phyloP scores from a whole-genome alignment of 2,329 filamentous ascomycete species.

The Colletotrichum higginsianum region DNA sequence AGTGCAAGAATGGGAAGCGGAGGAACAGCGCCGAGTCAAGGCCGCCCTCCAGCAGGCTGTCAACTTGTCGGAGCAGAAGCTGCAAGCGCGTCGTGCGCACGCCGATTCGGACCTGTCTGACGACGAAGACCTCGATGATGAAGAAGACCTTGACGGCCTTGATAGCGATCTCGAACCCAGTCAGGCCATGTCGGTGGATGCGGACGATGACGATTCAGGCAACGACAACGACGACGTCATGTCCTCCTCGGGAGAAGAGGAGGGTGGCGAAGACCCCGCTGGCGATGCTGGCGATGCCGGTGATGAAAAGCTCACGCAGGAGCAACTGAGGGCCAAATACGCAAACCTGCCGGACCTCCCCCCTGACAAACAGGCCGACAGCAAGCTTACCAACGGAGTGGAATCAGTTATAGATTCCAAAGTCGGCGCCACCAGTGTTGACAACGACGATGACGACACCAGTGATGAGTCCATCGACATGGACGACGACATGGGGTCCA shows the following conservation, averaged over 20 bases:
- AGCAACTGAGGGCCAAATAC: conserved; percentile 79
- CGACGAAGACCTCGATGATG: conserved; percentile 62
- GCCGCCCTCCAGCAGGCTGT: conserved; percentile 82
- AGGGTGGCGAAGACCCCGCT: conserved; percentile 61
- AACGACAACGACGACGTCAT: conserved; percentile 64
- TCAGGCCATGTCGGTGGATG: conserved; percentile 58
- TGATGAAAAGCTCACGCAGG: conserved; percentile 77
- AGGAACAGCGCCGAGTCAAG: conserved; percentile 75
- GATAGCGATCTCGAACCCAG: conserved; percentile 53
- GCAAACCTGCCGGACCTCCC: conserved; percentile 71
- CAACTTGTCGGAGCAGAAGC: conserved; percentile 78
- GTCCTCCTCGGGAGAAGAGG: conserved; percentile 75
- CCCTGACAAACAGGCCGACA: conserved; percentile 45
- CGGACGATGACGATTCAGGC: conserved; percentile 57
- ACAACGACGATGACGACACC: conserved; percentile 63
- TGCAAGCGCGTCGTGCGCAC: conserved; percentile 72
- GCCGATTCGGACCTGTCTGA: conserved; percentile 67
- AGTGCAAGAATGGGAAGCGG: conserved; percentile 74
- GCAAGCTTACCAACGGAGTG: conserved; percentile 40
- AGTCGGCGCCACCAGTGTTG: conserved; percentile 43
- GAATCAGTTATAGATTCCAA: conserved; percentile 21
- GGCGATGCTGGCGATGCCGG: conserved; percentile 64
- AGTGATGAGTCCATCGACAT: conserved; percentile 78
- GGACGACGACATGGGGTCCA: conserved; percentile 76
- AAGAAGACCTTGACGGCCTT: conserved; percentile 55